Evolutionary conservation across 2,329 filamentous ascomycete genomes (phyloP), one percentile per base, ranked within the genome.

Genomic region (Ceratocystis huliohia): DNA sequence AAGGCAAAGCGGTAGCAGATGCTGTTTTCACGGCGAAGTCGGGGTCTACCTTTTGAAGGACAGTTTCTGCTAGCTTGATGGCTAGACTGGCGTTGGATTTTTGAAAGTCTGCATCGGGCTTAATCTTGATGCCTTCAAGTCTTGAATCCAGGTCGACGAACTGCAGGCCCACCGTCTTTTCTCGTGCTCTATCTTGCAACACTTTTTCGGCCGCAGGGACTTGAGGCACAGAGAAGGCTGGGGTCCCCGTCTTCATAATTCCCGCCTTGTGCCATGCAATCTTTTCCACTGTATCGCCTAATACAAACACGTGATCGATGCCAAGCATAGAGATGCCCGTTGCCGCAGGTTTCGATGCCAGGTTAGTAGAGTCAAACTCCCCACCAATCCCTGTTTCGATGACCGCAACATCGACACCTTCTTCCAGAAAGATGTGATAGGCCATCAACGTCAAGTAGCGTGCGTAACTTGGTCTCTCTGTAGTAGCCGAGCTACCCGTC

Each of bases 241-340:
- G 78, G 8, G 78, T 78, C 0, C 81, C 82, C 0, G 72, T 66
- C 74, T 88, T 88, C 77, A 88, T 84, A 67, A 89, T 86, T 1
- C 87, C 87, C 0, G 84, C 83, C 74, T 89, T 89, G 74, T 89
- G 85, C 87, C 87, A 89, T 0, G 87, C 85, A 69, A 89, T 88
- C 73, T 84, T 79, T 41, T 82, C 82, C 10, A 88, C 76, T 0
- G 84, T 87, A 20, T 80, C 74, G 3, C 87, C 87, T 1, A 90
- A 78, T 22, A 80, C 79, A 64, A 79, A 80, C 45, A 87, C 80
- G 71, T 90, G 87, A 71, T 90, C 87, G 69, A 89, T 84, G 3
- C 85, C 86, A 8, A 89, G 76, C n/a, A 82, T 82, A 59, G 81
- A 84, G 66, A 89, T 84, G 0, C 81, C 86, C 0, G 82, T 79